Percentiles rank a stretch among this genome's conserved stretches.
Evolutionary conservation across 2,329 filamentous ascomycete species (phyloP).

Genomic region (Pleurostoma richardsiae): DNA sequence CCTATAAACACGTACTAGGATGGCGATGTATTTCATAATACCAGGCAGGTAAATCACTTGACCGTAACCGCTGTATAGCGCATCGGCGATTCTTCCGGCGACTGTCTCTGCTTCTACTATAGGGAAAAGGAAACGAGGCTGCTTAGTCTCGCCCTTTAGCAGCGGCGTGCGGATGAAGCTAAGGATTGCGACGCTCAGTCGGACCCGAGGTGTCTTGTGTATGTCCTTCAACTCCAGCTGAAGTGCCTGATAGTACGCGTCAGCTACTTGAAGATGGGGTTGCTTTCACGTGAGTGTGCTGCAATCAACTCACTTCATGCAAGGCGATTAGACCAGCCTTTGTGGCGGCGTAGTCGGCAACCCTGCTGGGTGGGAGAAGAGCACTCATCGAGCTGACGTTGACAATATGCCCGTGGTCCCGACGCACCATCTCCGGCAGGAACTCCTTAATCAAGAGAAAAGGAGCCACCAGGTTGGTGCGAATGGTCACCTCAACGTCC

Average conservation of each 20-base stretch:
- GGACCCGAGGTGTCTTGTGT: slow-evolving; percentile 15
- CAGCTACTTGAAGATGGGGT: not conserved
- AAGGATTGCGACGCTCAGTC: slow-evolving; percentile 20
- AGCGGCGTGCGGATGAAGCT: slow-evolving; percentile 26
- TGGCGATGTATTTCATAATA: slow-evolving; percentile 16
- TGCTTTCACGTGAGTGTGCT: not conserved
- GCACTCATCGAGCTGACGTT: slow-evolving; percentile 56
- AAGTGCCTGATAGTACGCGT: slow-evolving; percentile 12
- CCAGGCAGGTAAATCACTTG: slow-evolving; percentile 21
- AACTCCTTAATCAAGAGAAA: slow-evolving; percentile 55
- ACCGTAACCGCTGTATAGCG: slow-evolving; percentile 23
- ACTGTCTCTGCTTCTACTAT: slow-evolving; percentile 25
- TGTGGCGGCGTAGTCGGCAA: slow-evolving; percentile 55
- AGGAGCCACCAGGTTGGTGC: slow-evolving; percentile 51
- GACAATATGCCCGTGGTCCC: slow-evolving; percentile 60
- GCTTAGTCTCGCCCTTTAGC: slow-evolving; percentile 15
- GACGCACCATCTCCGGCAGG: slow-evolving; percentile 49
- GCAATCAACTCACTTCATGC: slow-evolving; percentile 15
- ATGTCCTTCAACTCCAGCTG: slow-evolving; percentile 22
- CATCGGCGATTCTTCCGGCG: slow-evolving; percentile 18
- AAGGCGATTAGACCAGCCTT: slow-evolving; percentile 35
- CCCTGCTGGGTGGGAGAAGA: slow-evolving; percentile 43
- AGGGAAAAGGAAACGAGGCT: slow-evolving; percentile 21
- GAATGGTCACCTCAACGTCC: slow-evolving; percentile 22
- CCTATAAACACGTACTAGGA: slow-evolving; percentile 15